Percentiles rank a stretch among this genome's conserved stretches.
Conservation (phyloP, 129 eudicot species). For the Sambucus nigra region DNA sequence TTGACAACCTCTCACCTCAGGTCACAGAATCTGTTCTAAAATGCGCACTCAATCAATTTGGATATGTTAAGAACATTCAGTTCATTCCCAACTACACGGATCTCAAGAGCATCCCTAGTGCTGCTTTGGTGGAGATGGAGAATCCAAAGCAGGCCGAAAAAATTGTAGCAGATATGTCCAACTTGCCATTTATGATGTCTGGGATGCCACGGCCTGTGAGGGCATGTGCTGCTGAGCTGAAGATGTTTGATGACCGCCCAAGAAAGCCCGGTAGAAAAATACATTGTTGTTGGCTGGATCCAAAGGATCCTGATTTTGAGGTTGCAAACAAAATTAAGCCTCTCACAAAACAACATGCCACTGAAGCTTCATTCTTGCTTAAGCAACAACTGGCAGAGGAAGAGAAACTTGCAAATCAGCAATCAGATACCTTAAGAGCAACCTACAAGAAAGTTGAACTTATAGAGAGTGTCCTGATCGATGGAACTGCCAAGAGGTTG, state of each 20-base stretch:
- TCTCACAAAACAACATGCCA: background rate
- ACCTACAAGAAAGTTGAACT: background rate
- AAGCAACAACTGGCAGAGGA: conserved; percentile 4
- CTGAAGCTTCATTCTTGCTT: background rate
- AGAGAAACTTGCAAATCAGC: background rate
- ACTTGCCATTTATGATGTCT: background rate
- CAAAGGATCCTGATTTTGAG: conserved; percentile 1
- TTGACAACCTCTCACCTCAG: conserved; percentile 1
- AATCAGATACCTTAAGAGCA: background rate
- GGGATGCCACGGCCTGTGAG: conserved; percentile 1
- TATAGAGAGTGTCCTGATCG: background rate
- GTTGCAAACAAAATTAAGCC: background rate
- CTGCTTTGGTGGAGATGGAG: conserved; percentile 3
- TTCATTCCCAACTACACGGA: background rate
- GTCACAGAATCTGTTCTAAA: background rate
- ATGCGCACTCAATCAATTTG: background rate
- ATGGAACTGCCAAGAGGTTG: background rate
- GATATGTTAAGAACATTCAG: background rate
- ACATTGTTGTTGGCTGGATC: background rate
- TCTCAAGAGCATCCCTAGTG: background rate
- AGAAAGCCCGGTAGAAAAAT: background rate
- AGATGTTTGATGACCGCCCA: conserved; percentile 3
- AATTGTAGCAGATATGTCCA: background rate
- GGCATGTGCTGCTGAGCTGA: conserved; percentile 1
- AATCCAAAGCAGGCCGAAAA: background rate